These are phyloP conservation scores for Sarocladiaceae sp. DNA, from an alignment of 2,329 filamentous ascomycete genomes.

Conservation along the genomic window DNA sequence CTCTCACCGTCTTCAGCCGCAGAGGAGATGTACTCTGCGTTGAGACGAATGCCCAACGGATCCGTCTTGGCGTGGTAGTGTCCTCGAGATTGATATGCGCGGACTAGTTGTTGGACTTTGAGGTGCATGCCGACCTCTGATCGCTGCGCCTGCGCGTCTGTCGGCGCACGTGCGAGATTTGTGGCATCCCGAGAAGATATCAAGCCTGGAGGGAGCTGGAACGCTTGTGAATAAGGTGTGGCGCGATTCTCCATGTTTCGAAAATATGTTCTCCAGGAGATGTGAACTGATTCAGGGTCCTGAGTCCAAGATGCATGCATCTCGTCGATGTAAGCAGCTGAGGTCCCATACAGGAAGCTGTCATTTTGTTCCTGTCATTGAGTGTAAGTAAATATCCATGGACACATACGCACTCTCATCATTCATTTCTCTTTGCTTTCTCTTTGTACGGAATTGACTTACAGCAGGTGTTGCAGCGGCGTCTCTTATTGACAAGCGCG, in stretches of 20 bases:
- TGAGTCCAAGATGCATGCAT: slow-evolving; percentile 99
- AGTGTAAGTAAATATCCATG: too few relatives aligned
- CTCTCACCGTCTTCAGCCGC: slow-evolving; percentile 13
- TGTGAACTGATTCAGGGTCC: slow-evolving; percentile 87
- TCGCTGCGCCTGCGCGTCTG: slow-evolving; percentile 74
- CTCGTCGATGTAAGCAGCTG: slow-evolving; percentile 98
- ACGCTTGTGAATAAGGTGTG: slow-evolving; percentile 96
- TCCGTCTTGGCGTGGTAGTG: slow-evolving; percentile 99
- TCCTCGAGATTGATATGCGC: slow-evolving; percentile 95
- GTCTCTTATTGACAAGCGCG: too few relatives aligned
- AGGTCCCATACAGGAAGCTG: slow-evolving; percentile 93
- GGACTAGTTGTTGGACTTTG: slow-evolving; percentile 95
- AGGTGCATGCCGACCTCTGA: slow-evolving; percentile 91
- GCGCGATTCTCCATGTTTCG: slow-evolving; percentile 98
- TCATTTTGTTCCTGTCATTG: slow-evolving; percentile 95
- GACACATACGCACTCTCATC: too few relatives aligned
- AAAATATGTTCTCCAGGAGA: slow-evolving; percentile 99
- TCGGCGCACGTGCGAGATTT: too few relatives aligned
- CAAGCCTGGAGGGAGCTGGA: slow-evolving; percentile 90
- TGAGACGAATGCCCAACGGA: slow-evolving; percentile 91
- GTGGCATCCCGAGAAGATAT: too few relatives aligned
- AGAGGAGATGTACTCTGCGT: too few relatives aligned
- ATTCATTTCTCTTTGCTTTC: too few relatives aligned
- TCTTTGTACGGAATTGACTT: too few relatives aligned
- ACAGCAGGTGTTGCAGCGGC: too few relatives aligned